Conservation (phyloP, 495 filamentous ascomycete species). For the Niebla homalea region DNA sequence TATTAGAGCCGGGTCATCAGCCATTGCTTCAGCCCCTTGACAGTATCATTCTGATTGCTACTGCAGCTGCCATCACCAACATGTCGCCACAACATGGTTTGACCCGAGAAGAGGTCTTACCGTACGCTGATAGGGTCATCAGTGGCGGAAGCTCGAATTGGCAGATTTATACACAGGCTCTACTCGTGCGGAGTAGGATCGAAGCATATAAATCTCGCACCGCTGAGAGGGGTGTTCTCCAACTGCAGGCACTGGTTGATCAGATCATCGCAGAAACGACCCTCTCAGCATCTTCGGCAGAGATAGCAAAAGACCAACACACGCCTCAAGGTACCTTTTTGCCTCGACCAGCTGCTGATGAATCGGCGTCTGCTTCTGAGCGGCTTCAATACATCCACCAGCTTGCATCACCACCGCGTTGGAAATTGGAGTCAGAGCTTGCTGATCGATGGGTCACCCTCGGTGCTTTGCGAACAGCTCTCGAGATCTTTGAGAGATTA, state of each 20-base stretch:
- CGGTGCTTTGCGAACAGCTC: constrained; percentile 73
- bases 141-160: constrained; percentile 86
- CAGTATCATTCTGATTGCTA: constrained; percentile 65
- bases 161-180: constrained; percentile 92
- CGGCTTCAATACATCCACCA: constrained; percentile 72
- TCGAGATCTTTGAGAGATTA: constrained; percentile 92
- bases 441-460: constrained; percentile 80
- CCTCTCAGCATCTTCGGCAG: constrained; percentile 7
- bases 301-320: no score
- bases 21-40: constrained; percentile 74
- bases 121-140: constrained; percentile 80
- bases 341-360: constrained; percentile 56
- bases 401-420: constrained; percentile 69
- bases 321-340: constrained; percentile 49
- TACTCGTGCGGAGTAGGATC: constrained; percentile 76
- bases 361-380: constrained; percentile 64
- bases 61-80: constrained; percentile 80
- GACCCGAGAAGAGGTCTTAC: constrained; percentile 82
- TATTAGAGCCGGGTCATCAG: constrained; percentile 63
- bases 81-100: constrained; percentile 70
- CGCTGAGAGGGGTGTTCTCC: constrained; percentile 74
- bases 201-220: constrained; percentile 78
- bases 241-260: constrained; percentile 92
- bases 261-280: constrained; percentile 87
- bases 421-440: constrained; percentile 88